Base-by-base conservation (phyloP, 352 stramenopile genomes). In the Phytophthora pseudosyringae region DNA sequence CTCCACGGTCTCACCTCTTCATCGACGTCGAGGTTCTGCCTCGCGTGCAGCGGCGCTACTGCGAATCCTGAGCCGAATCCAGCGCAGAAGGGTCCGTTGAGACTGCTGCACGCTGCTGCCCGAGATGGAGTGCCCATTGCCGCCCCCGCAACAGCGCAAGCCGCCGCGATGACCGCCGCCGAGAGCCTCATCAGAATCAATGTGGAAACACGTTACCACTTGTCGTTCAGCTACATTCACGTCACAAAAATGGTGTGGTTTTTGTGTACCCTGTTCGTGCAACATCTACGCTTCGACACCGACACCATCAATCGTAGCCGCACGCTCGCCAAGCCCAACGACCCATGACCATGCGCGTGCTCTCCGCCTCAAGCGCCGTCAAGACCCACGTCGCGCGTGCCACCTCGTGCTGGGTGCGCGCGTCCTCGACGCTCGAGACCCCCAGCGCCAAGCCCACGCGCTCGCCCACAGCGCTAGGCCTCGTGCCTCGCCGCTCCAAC, bases 61-160 rank as follows among this genome's bases (percentile, higher is more conserved):
- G 63, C 51, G 47, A 83, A 81, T 32, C 68, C 67, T 21, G 49
- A 39, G 3, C 57, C 68, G 0, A 80, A 41, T 26, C 41, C 68
- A 1, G 28, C 39, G 36, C 84, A 93, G 38, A 80, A 93, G 21
- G 84, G 84, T 12, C 84, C 84, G n/a, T 85, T 91, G 10, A 88
- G 67, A 33, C 82, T 91, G 59, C 82, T 93, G 60, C 84, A 93
- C 7, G 51, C 47, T 7, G 12, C 21, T 2, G 35, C 26, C n/a
- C 41, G 6, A 1, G 9, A 16, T 46, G 29, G 12, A 26, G 38
- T 10, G 13, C 25, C 28, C 26, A 18, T 35, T 32, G 32, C 16
- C 11, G 26, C 36, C 38, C 31, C 12, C n/a, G 38, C 9, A 44
- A 33, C 28, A 71, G 39, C 63, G 48, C 33, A 71, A 7, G 31